These are phyloP conservation scores for Lactarius sp. DNA, from an alignment of 768 basidiomycete species.

Conservation along the genomic window DNA sequence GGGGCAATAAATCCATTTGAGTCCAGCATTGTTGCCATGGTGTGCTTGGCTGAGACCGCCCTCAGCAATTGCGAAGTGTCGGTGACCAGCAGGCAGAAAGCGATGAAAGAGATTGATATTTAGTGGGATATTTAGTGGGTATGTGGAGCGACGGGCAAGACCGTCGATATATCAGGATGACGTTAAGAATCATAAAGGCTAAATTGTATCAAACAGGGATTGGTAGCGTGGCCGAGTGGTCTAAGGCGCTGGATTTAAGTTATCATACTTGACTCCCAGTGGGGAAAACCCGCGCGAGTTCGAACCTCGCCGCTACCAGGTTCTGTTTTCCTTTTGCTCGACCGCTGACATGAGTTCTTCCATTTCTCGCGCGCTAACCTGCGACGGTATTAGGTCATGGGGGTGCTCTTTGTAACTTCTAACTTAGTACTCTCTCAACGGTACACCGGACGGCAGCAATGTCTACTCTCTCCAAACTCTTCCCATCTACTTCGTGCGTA, in stretches of 20 bases:
- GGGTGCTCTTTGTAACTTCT: no score
- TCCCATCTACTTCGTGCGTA: neutral
- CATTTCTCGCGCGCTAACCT: no score
- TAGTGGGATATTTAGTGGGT: no score
- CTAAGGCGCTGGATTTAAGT: slow-evolving; percentile 91
- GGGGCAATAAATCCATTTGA: neutral
- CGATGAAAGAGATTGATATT: no score
- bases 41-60: no score
- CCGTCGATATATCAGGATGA: neutral
- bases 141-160: neutral
- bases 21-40: neutral
- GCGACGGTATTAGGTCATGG: no score
- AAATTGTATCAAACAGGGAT: neutral
- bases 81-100: no score
- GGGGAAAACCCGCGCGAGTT: slow-evolving; percentile 84
- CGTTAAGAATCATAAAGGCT: neutral
- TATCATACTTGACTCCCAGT: slow-evolving; percentile 61
- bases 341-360: neutral
- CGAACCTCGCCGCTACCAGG: slow-evolving; percentile 84
- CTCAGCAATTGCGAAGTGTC: no score
- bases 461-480: slow-evolving; percentile 9
- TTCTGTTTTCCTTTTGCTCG: slow-evolving; percentile 20
- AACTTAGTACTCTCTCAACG: neutral
- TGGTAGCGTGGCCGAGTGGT: slow-evolving; percentile 82
- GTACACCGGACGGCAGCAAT: neutral